Conservation (phyloP, 352 stramenopile genomes). For the Phytopythium helicoides region DNA sequence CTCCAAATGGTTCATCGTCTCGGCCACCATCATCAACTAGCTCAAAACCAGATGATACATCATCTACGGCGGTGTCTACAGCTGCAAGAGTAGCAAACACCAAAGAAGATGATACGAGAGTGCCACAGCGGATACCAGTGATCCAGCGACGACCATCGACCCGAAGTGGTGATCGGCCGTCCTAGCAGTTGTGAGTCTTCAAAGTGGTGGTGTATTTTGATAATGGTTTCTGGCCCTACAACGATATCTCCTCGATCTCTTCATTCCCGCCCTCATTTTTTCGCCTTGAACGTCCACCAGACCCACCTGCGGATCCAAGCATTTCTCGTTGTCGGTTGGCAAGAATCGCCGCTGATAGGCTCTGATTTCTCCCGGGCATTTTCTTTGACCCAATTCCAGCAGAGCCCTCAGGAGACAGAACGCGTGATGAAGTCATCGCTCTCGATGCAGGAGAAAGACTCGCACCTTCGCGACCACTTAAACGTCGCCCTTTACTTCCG, state of each 20-base stretch:
- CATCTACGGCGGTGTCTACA: not conserved
- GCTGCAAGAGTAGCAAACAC: not conserved
- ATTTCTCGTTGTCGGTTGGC: slow-evolving; percentile 32
- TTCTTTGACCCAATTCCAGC: slow-evolving; percentile 9
- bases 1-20: slow-evolving; percentile 9
- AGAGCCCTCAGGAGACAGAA: slow-evolving; percentile 7
- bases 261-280: slow-evolving; percentile 15
- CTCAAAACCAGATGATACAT: not conserved
- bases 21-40: slow-evolving; percentile 1
- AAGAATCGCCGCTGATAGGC: slow-evolving; percentile 29
- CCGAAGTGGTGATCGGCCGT: not conserved
- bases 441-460: not conserved
- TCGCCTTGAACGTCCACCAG: not conserved
- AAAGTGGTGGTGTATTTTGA: too few species aligned
- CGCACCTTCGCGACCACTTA: slow-evolving; percentile 3
- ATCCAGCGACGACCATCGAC: slow-evolving; percentile 1
- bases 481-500: slow-evolving; percentile 8
- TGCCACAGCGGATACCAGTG: slow-evolving; percentile 9
- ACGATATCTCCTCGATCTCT: slow-evolving; percentile 49
- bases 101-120: slow-evolving; percentile 28
- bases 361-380: slow-evolving; percentile 12
- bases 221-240: slow-evolving; percentile 14
- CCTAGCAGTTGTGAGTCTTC: not conserved
- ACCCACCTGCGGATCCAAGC: not conserved
- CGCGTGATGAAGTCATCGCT: slow-evolving; percentile 3